These are phyloP conservation scores for Lippia alba DNA, from an alignment of 305 asterid genomes.

Conservation along the genomic window DNA sequence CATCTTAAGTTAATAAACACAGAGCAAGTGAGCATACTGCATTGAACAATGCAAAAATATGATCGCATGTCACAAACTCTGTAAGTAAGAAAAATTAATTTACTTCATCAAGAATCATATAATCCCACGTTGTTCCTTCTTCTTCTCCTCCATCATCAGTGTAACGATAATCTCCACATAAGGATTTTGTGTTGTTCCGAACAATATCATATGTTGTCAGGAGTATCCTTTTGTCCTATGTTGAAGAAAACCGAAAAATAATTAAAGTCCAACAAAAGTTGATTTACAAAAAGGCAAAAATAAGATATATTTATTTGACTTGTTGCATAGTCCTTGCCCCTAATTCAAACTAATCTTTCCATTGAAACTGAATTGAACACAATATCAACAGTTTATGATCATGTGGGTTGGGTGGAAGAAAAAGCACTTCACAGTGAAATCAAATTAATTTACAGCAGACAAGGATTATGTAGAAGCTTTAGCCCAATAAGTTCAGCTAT, in stretches of 20 bases:
- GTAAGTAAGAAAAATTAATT: conserved; percentile 13
- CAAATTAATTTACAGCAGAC: conserved; percentile 24
- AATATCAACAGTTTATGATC: conserved; percentile 24
- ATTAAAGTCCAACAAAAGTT: conserved; percentile 29
- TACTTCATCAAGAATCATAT: conserved; percentile 97
- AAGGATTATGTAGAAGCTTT: conserved; percentile 16
- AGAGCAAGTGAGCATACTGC: conserved; percentile 14
- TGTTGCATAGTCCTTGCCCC: conserved; percentile 25
- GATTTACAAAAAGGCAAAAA: neutral
- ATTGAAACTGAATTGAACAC: conserved; percentile 4
- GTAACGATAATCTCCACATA: conserved; percentile 63
- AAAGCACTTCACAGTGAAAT: conserved; percentile 19
- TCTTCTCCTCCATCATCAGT: conserved; percentile 56
- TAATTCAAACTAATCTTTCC: conserved; percentile 14
- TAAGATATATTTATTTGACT: neutral
- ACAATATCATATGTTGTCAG: conserved; percentile 95
- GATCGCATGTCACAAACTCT: conserved; percentile 16
- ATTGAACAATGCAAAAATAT: conserved; percentile 10
- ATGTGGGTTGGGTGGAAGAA: conserved; percentile 21
- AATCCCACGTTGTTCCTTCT: conserved; percentile 79
- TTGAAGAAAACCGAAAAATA: conserved; percentile 28
- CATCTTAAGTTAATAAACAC: neutral
- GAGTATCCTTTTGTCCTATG: conserved; percentile 86
- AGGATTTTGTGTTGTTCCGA: conserved; percentile 67
- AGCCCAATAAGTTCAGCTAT: neutral